phyloP scores from a whole-genome alignment of 352 stramenopile species.

The Pythium scleroteichum region DNA sequence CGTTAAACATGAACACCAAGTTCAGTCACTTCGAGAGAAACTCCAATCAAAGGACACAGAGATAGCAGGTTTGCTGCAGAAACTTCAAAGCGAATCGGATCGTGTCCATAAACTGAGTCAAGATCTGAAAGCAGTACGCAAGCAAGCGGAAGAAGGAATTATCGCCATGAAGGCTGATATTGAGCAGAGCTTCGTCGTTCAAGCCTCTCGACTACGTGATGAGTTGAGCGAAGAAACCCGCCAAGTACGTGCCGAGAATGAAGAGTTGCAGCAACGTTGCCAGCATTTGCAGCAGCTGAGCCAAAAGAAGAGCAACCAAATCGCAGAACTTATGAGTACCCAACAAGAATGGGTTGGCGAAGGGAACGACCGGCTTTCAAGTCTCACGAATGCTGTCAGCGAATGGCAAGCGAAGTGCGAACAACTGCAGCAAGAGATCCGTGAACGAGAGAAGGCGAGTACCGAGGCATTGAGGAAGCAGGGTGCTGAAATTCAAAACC shows the following conservation, averaged over 20 bases:
- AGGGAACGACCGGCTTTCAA: slow-evolving; percentile 19
- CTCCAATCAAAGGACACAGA: slow-evolving; percentile 41
- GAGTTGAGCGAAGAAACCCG: slow-evolving; percentile 24
- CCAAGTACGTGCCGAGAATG: slow-evolving; percentile 20
- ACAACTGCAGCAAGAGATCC: slow-evolving; percentile 41
- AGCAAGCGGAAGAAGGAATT: slow-evolving; percentile 33
- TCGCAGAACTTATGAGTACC: slow-evolving; percentile 45
- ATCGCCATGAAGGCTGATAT: slow-evolving; percentile 22
- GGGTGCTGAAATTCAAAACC: slow-evolving; percentile 48
- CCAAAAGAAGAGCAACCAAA: slow-evolving; percentile 54
- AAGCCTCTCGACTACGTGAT: slow-evolving; percentile 22
- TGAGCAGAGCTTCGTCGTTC: slow-evolving; percentile 26
- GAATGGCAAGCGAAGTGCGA: slow-evolving; percentile 45
- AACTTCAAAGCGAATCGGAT: slow-evolving; percentile 39
- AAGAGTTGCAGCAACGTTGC: slow-evolving; percentile 43
- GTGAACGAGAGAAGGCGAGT: slow-evolving; percentile 46
- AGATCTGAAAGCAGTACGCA: slow-evolving; percentile 37
- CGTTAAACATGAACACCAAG: slow-evolving; percentile 53
- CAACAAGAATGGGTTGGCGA: slow-evolving; percentile 40
- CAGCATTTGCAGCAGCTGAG: slow-evolving; percentile 53
- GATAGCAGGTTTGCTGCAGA: slow-evolving; percentile 35
- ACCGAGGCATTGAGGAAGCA: slow-evolving; percentile 52
- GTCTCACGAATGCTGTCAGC: slow-evolving; percentile 16
- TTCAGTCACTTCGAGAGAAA: slow-evolving; percentile 45
- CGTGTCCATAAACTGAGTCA: slow-evolving; percentile 43